phyloP scores from a whole-genome alignment of 306 rosid genomes.

The Sechiopsis laciniata region DNA sequence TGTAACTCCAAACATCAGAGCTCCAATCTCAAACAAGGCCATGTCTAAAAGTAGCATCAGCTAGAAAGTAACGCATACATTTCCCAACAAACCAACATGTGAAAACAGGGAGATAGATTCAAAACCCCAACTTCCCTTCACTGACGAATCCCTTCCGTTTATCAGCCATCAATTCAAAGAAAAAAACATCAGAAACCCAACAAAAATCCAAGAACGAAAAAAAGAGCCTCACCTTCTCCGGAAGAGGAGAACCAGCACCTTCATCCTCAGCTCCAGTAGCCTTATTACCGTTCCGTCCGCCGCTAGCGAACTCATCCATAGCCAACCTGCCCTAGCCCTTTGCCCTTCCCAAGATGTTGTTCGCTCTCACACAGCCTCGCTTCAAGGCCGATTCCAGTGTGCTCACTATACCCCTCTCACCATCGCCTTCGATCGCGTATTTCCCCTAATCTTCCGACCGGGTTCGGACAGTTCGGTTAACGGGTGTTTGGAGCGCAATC shows the following conservation, averaged over 20 bases:
- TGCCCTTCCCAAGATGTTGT: conserved; percentile 27
- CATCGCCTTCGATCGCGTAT: conserved; percentile 34
- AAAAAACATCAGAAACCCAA: conserved; percentile 6
- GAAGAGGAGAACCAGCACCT: conserved; percentile 58
- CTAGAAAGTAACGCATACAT: not conserved
- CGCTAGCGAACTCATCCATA: conserved; percentile 77
- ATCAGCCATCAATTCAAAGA: not conserved
- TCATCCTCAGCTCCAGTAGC: conserved; percentile 65
- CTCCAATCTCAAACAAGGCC: conserved; percentile 7
- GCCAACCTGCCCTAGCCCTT: conserved; percentile 22
- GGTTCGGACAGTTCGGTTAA: conserved; percentile 25
- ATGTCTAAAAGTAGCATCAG: not conserved
- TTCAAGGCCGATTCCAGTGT: conserved; percentile 12
- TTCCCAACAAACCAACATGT: conserved; percentile 6
- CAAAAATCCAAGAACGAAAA: conserved; percentile 4
- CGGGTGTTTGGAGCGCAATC: not conserved
- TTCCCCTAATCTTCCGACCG: conserved; percentile 23
- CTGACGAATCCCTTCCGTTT: not conserved
- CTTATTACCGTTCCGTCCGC: conserved; percentile 69
- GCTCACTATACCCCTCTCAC: conserved; percentile 16
- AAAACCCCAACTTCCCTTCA: not conserved
- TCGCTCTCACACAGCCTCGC: not conserved
- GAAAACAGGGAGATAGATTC: not conserved
- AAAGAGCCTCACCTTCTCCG: conserved; percentile 58
- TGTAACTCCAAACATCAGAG: not conserved